Percentiles rank a stretch among this genome's conserved stretches.
These are phyloP conservation scores for Mucor racemosus DNA, from an alignment of 371 early-diverging fungal species.

Conservation along the genomic window DNA sequence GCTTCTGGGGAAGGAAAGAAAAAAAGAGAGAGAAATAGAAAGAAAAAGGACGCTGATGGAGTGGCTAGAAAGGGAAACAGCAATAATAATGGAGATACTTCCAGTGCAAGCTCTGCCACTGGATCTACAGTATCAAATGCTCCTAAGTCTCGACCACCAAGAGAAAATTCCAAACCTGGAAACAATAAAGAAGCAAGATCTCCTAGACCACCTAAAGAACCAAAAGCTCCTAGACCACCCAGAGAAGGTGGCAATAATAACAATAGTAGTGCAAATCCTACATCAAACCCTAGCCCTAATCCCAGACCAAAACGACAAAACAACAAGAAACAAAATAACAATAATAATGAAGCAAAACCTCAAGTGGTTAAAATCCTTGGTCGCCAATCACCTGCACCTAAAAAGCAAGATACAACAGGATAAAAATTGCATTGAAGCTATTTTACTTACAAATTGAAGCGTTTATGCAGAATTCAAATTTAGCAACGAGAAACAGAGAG, in stretches of 20 bases:
- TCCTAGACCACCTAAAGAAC: slow-evolving; percentile 11
- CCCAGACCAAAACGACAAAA: slow-evolving; percentile 23
- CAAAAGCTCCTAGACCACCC: slow-evolving; percentile 18
- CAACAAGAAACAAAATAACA: slow-evolving; percentile 8
- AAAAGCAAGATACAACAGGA: slow-evolving; percentile 1
- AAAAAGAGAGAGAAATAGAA: slow-evolving; percentile 23
- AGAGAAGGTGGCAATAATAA: neutral
- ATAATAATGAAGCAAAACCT: slow-evolving; percentile 20
- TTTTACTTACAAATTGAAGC: no score
- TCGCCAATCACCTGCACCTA: slow-evolving; percentile 22
- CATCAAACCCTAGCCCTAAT: neutral
- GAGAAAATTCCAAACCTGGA: neutral
- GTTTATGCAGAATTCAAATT: no score
- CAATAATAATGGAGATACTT: neutral
- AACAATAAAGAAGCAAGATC: slow-evolving; percentile 3
- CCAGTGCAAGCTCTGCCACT: neutral
- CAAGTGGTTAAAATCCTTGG: slow-evolving; percentile 39
- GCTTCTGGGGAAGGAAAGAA: slow-evolving; percentile 17
- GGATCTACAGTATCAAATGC: neutral
- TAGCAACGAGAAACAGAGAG: no score
- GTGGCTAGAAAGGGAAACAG: neutral
- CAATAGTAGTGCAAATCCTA: neutral
- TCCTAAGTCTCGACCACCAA: neutral
- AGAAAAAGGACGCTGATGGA: slow-evolving; percentile 22
- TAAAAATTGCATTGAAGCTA: neutral